Conservation (phyloP, 352 stramenopile genomes). For the Elongisporangium undulatum region DNA sequence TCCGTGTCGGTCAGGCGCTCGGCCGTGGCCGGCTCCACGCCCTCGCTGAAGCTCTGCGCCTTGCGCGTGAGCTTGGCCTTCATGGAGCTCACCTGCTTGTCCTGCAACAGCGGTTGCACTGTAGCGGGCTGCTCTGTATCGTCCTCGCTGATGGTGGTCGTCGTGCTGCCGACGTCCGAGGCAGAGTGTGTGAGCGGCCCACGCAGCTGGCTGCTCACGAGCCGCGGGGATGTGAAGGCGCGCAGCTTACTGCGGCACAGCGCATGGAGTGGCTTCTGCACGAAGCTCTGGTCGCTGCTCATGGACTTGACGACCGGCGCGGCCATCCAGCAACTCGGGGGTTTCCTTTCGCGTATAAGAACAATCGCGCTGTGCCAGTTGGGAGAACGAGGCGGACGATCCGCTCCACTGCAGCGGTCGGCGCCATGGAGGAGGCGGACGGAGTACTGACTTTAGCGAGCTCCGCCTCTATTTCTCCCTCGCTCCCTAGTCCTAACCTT, state of each 20-base stretch:
- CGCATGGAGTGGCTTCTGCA: conserved; percentile 28
- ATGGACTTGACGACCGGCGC: not conserved
- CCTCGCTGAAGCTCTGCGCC: conserved; percentile 51
- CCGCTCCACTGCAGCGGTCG: not conserved
- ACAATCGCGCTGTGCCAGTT: not conserved
- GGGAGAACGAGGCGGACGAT: not conserved
- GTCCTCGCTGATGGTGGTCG: not conserved
- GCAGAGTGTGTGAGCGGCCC: not conserved
- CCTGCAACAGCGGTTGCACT: conserved; percentile 7
- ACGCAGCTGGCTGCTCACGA: conserved; percentile 17
- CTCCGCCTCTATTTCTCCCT: not conserved
- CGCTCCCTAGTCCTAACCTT: not conserved
- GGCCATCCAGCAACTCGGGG: not conserved
- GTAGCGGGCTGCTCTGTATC: conserved; percentile 19
- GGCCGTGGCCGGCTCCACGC: conserved; percentile 23
- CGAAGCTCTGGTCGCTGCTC: not conserved
- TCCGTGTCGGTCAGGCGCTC: conserved; percentile 36
- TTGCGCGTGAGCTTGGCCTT: conserved; percentile 25
- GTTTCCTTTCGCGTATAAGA: not conserved
- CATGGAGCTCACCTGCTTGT: conserved; percentile 9
- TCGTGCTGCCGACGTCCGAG: not conserved
- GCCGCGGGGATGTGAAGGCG: conserved; percentile 64
- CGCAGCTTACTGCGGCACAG: conserved; percentile 37
- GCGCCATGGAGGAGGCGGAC: not conserved
- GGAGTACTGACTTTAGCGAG: not conserved